Base-by-base conservation (phyloP, 2,329 filamentous ascomycete species). In the Colletotrichum neosansevieriae region DNA sequence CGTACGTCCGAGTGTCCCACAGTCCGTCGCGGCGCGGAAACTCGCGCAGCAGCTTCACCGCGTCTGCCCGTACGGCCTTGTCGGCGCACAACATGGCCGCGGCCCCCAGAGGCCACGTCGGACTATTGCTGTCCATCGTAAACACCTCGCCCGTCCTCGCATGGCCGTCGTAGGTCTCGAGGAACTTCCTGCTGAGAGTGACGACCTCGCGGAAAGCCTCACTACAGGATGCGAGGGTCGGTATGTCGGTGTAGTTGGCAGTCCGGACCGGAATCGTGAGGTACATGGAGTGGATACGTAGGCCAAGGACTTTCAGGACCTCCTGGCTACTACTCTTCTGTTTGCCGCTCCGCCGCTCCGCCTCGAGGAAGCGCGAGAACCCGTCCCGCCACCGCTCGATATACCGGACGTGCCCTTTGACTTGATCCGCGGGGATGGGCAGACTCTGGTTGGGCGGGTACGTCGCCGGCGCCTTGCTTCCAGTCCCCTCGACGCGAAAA, bases 11-110 rank as follows among this genome's bases (percentile, higher is more conserved):
- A 44, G 78, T 82, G 62, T 84, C 81, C 21, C 81, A 79, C 11
- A 84, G 75, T 1, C 80, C 81, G 68, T 84, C 83, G 32, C 80
- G 78, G 7, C 81, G 78, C 5, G 81, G 81, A 29, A 82, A 81
- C 40, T 77, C 72, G 3, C 75, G 74, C 15, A 84, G 72, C 19
- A 84, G 78, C 6, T 76, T 74, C n/a, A 80, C 77, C 12, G 83
- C 79, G 3, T 84, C 78, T 7, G 77, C 76, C 15, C 80, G 75
- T 4, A 83, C 78, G 0, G 64, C 63, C 3, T 73, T 71, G 51
- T 83, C 79, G 11, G 80, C 76, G 49, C 81, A 84, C 12, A 78
- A 77, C 71, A 81, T 80, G 1, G 81, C 74, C 2, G 78, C 77
- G 4, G 83, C 72, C 49, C 82, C 81, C 4, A 84, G 74, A 0